These are phyloP conservation scores for Ophiostoma ips DNA, from an alignment of 2,329 filamentous ascomycete genomes.

Conservation along the genomic window DNA sequence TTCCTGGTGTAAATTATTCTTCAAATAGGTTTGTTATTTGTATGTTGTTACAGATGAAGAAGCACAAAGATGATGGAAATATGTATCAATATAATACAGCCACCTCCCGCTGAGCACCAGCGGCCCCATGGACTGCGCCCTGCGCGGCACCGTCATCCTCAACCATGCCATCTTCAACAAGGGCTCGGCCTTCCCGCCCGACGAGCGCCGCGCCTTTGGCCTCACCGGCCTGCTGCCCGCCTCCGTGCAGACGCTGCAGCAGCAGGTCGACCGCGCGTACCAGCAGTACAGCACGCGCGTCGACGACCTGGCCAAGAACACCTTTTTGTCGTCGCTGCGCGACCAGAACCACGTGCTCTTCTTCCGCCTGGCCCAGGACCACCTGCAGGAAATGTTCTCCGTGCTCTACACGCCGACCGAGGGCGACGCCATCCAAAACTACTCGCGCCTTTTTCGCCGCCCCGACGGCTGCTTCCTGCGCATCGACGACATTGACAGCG, in stretches of 20 bases:
- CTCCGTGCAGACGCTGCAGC: slow-evolving; percentile 58
- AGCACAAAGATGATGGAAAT: no score
- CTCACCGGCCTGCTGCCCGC: slow-evolving; percentile 61
- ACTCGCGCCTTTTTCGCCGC: slow-evolving; percentile 60
- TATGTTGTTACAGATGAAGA: no score
- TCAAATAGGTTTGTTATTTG: no score
- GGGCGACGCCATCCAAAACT: slow-evolving; percentile 76
- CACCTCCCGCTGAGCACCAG: slow-evolving; percentile 33
- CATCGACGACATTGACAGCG: slow-evolving; percentile 51
- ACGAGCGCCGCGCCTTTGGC: slow-evolving; percentile 57
- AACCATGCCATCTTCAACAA: slow-evolving; percentile 65
- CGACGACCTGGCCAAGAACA: slow-evolving; percentile 67
- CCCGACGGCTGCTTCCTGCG: slow-evolving; percentile 75
- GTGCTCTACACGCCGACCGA: slow-evolving; percentile 89
- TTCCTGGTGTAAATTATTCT: no score
- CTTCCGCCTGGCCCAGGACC: slow-evolving; percentile 61
- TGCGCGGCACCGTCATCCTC: slow-evolving; percentile 41
- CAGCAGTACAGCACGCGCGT: slow-evolving; percentile 54
- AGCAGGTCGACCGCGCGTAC: slow-evolving; percentile 66
- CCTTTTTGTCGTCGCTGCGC: slow-evolving; percentile 73
- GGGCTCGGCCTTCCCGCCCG: slow-evolving; percentile 58
- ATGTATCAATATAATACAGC: slow-evolving; percentile 18
- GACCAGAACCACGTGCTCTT: slow-evolving; percentile 77
- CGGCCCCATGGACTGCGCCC: slow-evolving; percentile 35
- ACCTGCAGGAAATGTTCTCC: slow-evolving; percentile 77